A percentile compares a stretch with the other conserved stretches of the same genome.
These are phyloP conservation scores for Pulveroboletus sp. DNA, from an alignment of 768 basidiomycete species.

Conservation along the genomic window DNA sequence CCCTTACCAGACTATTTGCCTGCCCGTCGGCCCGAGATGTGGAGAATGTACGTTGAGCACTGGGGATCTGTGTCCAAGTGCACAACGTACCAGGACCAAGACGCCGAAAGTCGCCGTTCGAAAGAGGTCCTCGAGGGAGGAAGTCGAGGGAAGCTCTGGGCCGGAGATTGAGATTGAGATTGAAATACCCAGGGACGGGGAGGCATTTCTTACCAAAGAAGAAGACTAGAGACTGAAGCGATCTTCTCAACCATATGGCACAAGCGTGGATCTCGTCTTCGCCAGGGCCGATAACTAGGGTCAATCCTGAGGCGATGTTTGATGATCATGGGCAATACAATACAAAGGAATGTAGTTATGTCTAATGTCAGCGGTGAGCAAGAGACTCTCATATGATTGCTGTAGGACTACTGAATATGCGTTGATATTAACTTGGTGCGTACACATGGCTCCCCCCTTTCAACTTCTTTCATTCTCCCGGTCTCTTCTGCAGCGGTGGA, in stretches of 20 bases:
- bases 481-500: too few relatives aligned
- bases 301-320: neutral
- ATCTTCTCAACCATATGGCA: neutral
- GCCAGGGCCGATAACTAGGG: neutral
- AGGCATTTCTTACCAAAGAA: neutral
- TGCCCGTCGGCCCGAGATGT: conserved; percentile 62
- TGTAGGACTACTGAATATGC: too few relatives aligned
- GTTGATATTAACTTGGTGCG: too few relatives aligned
- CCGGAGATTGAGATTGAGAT: conserved; percentile 39
- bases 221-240: neutral
- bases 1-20: conserved; percentile 52
- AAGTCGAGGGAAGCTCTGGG: conserved; percentile 13
- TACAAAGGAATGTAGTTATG: neutral
- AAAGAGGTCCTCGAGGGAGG: conserved; percentile 1
- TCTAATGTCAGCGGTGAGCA: neutral
- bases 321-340: neutral
- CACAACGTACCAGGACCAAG: conserved; percentile 29
- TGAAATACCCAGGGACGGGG: conserved; percentile 16
- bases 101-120: conserved; percentile 9
- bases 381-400: too few relatives aligned
- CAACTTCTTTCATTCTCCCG: too few relatives aligned
- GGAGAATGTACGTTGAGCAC: conserved; percentile 55
- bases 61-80: conserved; percentile 64
- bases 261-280: neutral
- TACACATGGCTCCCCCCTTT: too few relatives aligned